A percentile compares a stretch with the other conserved stretches of the same genome.
Conservation (phyloP, 108 stramenopile species). For the Conticribra guillardii region DNA sequence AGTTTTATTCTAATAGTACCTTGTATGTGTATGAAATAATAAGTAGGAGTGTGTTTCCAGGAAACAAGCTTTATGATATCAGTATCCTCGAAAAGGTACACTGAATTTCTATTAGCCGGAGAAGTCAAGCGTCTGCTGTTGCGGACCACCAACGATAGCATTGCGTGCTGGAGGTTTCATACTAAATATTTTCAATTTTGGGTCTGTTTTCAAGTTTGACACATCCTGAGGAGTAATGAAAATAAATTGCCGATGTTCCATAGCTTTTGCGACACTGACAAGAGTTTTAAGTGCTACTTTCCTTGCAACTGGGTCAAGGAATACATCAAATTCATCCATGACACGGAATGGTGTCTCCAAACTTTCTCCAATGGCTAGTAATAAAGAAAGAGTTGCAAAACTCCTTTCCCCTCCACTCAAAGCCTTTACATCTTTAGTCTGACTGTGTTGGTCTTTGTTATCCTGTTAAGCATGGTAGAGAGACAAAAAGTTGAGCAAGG, state of each 20-base stretch:
- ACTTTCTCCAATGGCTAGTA: constrained; percentile 89
- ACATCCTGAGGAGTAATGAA: constrained; percentile 97
- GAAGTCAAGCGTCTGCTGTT: constrained; percentile 79
- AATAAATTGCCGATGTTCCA: constrained; percentile 92
- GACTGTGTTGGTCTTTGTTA: constrained; percentile 56
- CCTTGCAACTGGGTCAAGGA: constrained; percentile 90
- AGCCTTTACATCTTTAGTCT: constrained; percentile 86
- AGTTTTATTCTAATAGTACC: no score
- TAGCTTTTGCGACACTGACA: constrained; percentile 66
- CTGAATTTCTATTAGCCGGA: constrained; percentile 3
- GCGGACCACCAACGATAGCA: constrained; percentile 54
- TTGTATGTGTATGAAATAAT: no score
- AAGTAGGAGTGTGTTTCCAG: not conserved
- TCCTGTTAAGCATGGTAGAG: constrained; percentile 31
- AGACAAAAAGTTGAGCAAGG: not conserved
- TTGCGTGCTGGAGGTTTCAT: constrained; percentile 65
- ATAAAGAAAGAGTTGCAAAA: constrained; percentile 89
- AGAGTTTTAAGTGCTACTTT: constrained; percentile 85
- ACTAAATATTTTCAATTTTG: constrained; percentile 71
- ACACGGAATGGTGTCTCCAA: constrained; percentile 97
- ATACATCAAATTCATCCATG: constrained; percentile 99
- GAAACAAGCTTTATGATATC: not conserved
- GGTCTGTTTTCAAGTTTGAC: constrained; percentile 58
- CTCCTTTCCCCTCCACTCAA: constrained; percentile 88
- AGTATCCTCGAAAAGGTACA: no score